Conservation (phyloP, 1,139 yeast species). For the Groenewaldozyma auringiensis region DNA sequence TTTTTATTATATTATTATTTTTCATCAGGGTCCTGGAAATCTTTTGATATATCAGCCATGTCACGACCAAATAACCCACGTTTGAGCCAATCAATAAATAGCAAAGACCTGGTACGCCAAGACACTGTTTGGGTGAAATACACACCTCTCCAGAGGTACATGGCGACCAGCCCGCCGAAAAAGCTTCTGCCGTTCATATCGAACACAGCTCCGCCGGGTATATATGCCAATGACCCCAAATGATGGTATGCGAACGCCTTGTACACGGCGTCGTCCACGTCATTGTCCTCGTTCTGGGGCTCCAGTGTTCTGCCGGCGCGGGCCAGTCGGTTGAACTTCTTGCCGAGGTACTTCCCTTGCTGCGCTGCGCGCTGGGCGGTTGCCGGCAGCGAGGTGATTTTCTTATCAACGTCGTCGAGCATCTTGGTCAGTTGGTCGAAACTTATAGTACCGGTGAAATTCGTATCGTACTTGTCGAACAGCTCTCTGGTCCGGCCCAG, state of each 20-base stretch:
- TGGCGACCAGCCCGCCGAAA: conserved; percentile 54
- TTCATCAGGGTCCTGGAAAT: conserved; percentile 7
- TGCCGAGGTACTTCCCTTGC: conserved; percentile 54
- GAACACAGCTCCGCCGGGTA: conserved; percentile 59
- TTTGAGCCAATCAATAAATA: conserved; percentile 57
- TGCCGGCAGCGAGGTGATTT: conserved; percentile 57
- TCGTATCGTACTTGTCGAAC: conserved; percentile 43
- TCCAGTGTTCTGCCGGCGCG: conserved; percentile 24
- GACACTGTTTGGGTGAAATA: conserved; percentile 59
- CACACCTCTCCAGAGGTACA: conserved; percentile 61
- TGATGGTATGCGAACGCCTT: conserved; percentile 52
- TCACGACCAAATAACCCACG: conserved; percentile 58
- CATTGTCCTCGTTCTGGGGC: conserved; percentile 33
- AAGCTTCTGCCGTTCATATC: conserved; percentile 50
- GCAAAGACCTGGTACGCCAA: conserved; percentile 47
- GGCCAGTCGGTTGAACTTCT: conserved; percentile 45
- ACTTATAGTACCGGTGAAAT: conserved; percentile 40
- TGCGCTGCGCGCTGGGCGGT: conserved; percentile 64
- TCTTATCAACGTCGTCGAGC: conserved; percentile 47
- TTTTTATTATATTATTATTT: not conserved
- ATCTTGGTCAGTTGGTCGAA: conserved; percentile 43
- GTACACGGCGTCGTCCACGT: conserved; percentile 45
- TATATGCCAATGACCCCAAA: conserved; percentile 54
- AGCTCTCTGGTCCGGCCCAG: conserved; percentile 42
- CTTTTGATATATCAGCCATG: conserved; percentile 32